These are phyloP conservation scores for Didymosphaeria variabile DNA, from an alignment of 2,329 filamentous ascomycete species.

Conservation along the genomic window DNA sequence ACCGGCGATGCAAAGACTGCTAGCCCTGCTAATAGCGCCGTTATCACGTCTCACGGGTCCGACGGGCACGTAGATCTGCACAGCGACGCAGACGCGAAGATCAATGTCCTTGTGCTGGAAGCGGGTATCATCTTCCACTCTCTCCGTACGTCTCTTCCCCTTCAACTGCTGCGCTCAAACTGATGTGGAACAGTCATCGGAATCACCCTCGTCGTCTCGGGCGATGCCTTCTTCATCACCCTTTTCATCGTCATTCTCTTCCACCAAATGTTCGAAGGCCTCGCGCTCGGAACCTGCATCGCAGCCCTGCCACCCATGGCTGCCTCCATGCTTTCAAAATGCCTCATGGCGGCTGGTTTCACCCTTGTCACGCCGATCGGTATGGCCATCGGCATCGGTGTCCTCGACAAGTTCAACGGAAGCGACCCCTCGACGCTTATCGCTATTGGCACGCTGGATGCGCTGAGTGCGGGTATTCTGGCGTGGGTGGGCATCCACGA, in stretches of 20 bases:
- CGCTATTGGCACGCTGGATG: conserved; percentile 77
- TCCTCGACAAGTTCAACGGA: conserved; percentile 75
- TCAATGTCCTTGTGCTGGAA: conserved; percentile 75
- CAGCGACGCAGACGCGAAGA: conserved; percentile 52
- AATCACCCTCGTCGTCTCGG: conserved; percentile 65
- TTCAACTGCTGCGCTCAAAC: background rate
- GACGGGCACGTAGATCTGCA: conserved; percentile 32
- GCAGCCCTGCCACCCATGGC: conserved; percentile 62
- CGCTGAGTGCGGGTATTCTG: conserved; percentile 77
- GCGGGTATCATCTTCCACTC: conserved; percentile 80
- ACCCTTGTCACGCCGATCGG: conserved; percentile 77
- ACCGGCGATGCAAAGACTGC: conserved; percentile 26
- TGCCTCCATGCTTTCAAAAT: conserved; percentile 58
- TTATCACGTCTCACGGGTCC: conserved; percentile 20
- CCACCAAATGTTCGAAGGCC: conserved; percentile 80
- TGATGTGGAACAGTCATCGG: conserved; percentile 62
- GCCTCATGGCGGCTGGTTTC: conserved; percentile 70
- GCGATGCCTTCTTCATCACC: conserved; percentile 61
- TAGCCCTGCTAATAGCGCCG: conserved; percentile 25
- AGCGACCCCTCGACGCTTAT: conserved; percentile 74
- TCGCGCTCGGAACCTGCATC: conserved; percentile 77
- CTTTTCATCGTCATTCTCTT: conserved; percentile 73
- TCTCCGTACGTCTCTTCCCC: conserved; percentile 59
- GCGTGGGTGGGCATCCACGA: conserved; percentile 83
- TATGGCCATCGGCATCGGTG: conserved; percentile 82